Evolutionary conservation across 2,329 filamentous ascomycete species (phyloP).

Genomic region (Grosmannia penicillata): DNA sequence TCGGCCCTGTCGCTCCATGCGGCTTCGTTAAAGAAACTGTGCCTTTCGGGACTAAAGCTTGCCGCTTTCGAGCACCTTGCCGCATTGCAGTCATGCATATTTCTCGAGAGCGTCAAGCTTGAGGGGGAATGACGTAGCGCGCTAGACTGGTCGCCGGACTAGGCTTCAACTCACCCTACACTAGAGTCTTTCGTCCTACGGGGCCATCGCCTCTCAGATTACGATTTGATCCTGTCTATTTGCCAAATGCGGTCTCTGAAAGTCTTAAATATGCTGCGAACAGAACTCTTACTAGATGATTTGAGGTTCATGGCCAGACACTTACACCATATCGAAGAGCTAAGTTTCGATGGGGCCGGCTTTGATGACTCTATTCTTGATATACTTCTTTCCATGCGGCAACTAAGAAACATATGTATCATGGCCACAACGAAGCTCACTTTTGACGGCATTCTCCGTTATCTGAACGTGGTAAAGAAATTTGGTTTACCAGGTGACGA

Average conservation of each 20-base stretch:
- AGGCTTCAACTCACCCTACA: constrained; percentile 18
- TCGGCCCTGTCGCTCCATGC: constrained; percentile 32
- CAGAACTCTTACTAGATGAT: constrained; percentile 34
- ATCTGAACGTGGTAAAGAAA: constrained; percentile 21
- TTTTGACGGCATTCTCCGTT: constrained; percentile 28
- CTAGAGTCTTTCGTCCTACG: constrained; percentile 20
- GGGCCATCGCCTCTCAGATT: constrained; percentile 11
- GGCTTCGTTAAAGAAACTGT: constrained; percentile 18
- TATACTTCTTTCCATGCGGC: constrained; percentile 20
- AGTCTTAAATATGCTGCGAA: constrained; percentile 34
- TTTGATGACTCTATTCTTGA: constrained; percentile 30
- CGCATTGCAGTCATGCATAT: constrained; percentile 17
- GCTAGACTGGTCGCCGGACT: constrained; percentile 11
- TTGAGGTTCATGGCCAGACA: constrained; percentile 29
- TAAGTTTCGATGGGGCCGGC: constrained; percentile 40
- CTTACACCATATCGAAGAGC: constrained; percentile 34
- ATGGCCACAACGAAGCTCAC: constrained; percentile 41
- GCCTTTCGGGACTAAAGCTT: constrained; percentile 16
- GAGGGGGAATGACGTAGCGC: constrained; percentile 13
- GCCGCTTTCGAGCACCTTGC: constrained; percentile 16
- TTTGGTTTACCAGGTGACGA: constrained; percentile 8
- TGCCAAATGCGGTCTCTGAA: constrained; percentile 34
- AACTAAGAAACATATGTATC: constrained; percentile 37
- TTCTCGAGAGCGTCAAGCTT: constrained; percentile 19
- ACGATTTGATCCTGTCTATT: constrained; percentile 23